Evolutionary conservation across 257 asterid genomes (phyloP), one percentile per base, ranked within the genome.

Genomic region (Misopates orontium): DNA sequence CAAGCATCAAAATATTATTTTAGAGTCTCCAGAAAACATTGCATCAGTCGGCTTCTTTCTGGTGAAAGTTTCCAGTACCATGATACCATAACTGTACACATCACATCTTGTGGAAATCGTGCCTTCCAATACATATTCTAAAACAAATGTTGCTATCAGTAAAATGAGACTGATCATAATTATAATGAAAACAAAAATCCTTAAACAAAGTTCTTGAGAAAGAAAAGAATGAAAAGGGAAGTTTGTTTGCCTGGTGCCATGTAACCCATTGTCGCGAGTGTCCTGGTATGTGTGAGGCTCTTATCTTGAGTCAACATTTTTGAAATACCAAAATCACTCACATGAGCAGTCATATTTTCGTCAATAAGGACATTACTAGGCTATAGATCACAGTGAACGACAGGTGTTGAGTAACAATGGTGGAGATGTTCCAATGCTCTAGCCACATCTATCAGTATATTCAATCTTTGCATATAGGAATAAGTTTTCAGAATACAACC

Each of bases 201-300:
- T n/a, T n/a, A n/a, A n/a, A n/a, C n/a, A n/a, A n/a, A n/a, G n/a
- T n/a, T n/a, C n/a, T n/a, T n/a, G n/a, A n/a, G n/a, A n/a, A n/a
- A n/a, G 8, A 16, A 49, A 18, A 14, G 4, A 13, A 14, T 13
- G 20, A 50, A 14, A 22, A 50, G 4, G 8, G 16, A 4, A n/a
- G n/a, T n/a, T n/a, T n/a, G n/a, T n/a, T 55, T 17, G 23, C 60
- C 60, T 55, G 60, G 60, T 23, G 60, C 60, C 21, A 55, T 55
- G 8, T 55, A 55, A 8, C 60, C 60, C 1, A 55, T 18, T 16
- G 60, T 55, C n/a, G 60, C 60, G 39, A 55, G 5, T 12, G 60
- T 55, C n/a, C 4, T 55, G 41, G 60, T 55, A 12, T 21, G 60
- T 4, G 60, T 4, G 39, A 23, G 22, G 16, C 36, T 21, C 8